These are phyloP conservation scores for Colletotrichum paranaense DNA, from an alignment of 2,329 filamentous ascomycete genomes.

Conservation along the genomic window DNA sequence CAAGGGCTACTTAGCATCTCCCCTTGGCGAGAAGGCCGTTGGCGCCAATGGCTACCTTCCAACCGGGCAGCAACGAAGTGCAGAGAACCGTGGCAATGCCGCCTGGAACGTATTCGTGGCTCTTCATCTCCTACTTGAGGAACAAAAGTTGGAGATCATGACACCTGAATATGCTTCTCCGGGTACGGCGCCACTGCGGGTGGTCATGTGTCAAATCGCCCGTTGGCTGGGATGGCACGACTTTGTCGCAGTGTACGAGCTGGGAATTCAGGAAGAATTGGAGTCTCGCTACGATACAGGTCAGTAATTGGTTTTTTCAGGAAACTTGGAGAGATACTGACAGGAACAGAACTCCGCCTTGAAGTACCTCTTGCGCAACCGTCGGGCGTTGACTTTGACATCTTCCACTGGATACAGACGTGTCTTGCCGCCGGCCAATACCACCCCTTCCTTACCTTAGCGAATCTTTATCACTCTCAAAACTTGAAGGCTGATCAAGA, in stretches of 20 bases:
- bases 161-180: conserved; percentile 56
- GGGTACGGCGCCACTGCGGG: conserved; percentile 67
- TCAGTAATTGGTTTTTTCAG: conserved; percentile 40
- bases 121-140: conserved; percentile 89
- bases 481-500: conserved; percentile 49
- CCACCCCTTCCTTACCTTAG: conserved; percentile 54
- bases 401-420: conserved; percentile 66
- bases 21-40: conserved; percentile 65
- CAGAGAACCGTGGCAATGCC: conserved; percentile 68
- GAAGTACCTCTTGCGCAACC: conserved; percentile 44
- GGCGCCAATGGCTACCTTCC: conserved; percentile 72
- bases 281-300: conserved; percentile 52
- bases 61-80: conserved; percentile 63
- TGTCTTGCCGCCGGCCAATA: conserved; percentile 53
- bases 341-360: conserved; percentile 44
- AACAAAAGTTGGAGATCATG: conserved; percentile 81
- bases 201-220: conserved; percentile 82
- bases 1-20: conserved; percentile 72
- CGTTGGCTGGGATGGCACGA: conserved; percentile 81
- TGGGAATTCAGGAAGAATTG: conserved; percentile 63
- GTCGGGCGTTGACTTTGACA: conserved; percentile 43
- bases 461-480: conserved; percentile 57
- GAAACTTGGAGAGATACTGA: conserved; percentile 8
- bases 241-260: conserved; percentile 61
- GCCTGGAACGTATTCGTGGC: conserved; percentile 77